Conservation (phyloP, 805 yeast species). For the Starmera amethionina region DNA sequence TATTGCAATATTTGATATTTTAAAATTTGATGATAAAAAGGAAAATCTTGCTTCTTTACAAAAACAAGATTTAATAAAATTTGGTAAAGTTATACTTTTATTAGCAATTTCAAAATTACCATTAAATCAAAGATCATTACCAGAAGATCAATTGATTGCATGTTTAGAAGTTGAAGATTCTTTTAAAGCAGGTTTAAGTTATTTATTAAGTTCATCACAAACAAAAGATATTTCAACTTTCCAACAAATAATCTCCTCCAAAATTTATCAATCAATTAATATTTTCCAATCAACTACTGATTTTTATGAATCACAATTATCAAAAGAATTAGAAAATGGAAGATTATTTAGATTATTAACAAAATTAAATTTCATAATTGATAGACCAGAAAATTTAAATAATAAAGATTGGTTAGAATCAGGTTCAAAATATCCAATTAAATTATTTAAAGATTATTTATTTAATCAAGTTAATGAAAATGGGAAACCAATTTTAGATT, state of each 20-base stretch:
- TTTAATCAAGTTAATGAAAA: constrained; percentile 75
- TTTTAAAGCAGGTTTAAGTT: constrained; percentile 34
- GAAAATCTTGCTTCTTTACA: constrained; percentile 25
- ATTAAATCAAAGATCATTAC: constrained; percentile 5
- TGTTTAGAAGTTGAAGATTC: constrained; percentile 30
- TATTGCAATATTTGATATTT: constrained; percentile 62
- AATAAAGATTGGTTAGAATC: constrained; percentile 61
- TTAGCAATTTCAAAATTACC: constrained; percentile 34
- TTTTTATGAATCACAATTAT: constrained; percentile 48
- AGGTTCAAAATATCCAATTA: constrained; percentile 64
- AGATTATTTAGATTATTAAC: constrained; percentile 73
- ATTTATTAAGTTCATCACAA: constrained; percentile 21
- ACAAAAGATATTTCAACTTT: constrained; percentile 23
- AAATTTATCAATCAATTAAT: constrained; percentile 37
- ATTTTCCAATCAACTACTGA: constrained; percentile 44
- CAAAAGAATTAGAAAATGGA: constrained; percentile 79
- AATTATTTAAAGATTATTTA: constrained; percentile 72
- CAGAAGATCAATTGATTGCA: constrained; percentile 12
- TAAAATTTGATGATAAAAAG: constrained; percentile 29
- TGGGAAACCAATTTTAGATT: constrained; percentile 72
- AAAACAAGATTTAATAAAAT: constrained; percentile 41
- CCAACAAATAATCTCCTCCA: constrained; percentile 30
- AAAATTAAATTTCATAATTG: constrained; percentile 70
- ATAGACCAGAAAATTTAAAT: constrained; percentile 55
- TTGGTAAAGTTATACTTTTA: constrained; percentile 54